Percentiles rank a stretch among this genome's conserved stretches.
Evolutionary conservation across 495 filamentous ascomycete genomes (phyloP).

Genomic region (Apiosordaria backusii): DNA sequence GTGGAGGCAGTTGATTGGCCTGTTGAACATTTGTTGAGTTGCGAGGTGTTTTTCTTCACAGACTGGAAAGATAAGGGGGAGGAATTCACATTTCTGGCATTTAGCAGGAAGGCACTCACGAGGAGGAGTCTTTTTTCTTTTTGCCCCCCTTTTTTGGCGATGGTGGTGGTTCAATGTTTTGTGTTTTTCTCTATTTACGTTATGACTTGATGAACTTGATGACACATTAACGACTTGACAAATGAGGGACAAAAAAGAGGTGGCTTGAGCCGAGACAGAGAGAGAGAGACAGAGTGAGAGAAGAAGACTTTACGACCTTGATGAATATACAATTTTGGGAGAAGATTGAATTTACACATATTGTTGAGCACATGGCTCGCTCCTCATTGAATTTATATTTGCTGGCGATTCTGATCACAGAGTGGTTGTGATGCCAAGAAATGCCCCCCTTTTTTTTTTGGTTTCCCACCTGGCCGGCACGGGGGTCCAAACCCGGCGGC

Average conservation of each 20-base stretch:
- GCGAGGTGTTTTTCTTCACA: neutral
- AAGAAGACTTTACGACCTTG: no score
- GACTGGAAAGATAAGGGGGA: slow-evolving; percentile 2
- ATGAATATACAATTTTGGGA: neutral
- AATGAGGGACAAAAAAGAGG: neutral
- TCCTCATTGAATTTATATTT: neutral
- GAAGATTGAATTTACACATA: neutral
- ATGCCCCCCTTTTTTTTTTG: neutral
- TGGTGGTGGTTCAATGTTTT: neutral
- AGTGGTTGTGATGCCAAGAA: neutral
- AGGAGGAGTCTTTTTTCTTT: neutral
- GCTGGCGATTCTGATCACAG: neutral
- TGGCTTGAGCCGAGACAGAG: neutral
- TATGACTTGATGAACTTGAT: neutral
- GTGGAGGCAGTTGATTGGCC: neutral
- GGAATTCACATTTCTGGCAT: neutral
- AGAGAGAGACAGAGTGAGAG: no score
- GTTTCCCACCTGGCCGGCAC: neutral
- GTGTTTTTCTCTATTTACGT: neutral
- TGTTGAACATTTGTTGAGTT: neutral
- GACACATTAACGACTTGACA: neutral
- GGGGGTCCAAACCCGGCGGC: neutral
- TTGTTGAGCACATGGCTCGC: neutral
- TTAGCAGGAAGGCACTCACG: neutral
- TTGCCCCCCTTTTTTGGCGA: neutral